Evolutionary conservation across 2,329 filamentous ascomycete genomes (phyloP).

Genomic region (Hirsutella thompsonii): DNA sequence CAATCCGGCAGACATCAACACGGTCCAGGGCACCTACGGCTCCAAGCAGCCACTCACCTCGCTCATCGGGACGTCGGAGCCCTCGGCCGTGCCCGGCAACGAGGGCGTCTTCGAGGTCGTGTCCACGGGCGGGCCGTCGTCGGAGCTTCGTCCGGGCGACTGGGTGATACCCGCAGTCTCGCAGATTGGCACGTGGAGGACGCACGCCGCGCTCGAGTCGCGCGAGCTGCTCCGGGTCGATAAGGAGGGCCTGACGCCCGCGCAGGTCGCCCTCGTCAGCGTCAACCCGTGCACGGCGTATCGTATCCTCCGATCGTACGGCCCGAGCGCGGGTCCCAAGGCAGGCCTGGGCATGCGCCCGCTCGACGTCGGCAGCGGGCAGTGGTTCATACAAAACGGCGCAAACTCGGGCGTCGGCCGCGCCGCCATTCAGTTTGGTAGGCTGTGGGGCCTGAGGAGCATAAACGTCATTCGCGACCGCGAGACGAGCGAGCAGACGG

Average conservation of each 20-base stretch:
- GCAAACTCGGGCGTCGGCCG: slow-evolving; percentile 89
- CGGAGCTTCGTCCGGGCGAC: slow-evolving; percentile 56
- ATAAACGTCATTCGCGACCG: slow-evolving; percentile 80
- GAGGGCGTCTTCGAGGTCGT: slow-evolving; percentile 92
- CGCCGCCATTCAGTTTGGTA: slow-evolving; percentile 78
- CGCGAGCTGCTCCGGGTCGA: slow-evolving; percentile 55
- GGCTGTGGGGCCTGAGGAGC: slow-evolving; percentile 76
- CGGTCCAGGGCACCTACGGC: slow-evolving; percentile 93
- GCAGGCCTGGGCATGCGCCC: slow-evolving; percentile 31
- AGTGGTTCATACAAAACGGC: slow-evolving; percentile 96
- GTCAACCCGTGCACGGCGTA: slow-evolving; percentile 95
- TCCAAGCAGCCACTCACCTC: slow-evolving; percentile 67
- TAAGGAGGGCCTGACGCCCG: slow-evolving; percentile 53
- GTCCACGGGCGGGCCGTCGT: slow-evolving; percentile 45
- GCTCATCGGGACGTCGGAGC: slow-evolving; percentile 61
- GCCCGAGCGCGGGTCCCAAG: slow-evolving; percentile 28
- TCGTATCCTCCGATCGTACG: slow-evolving; percentile 79
- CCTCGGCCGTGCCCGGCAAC: slow-evolving; percentile 72
- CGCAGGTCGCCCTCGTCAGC: slow-evolving; percentile 76
- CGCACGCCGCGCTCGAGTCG: slow-evolving; percentile 60
- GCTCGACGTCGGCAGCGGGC: slow-evolving; percentile 39
- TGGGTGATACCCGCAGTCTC: slow-evolving; percentile 85
- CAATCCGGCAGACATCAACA: slow-evolving; percentile 97
- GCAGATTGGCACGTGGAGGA: slow-evolving; percentile 88
- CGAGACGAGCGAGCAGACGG: slow-evolving; percentile 48